Evolutionary conservation across 495 filamentous ascomycete genomes (phyloP).

Genomic region (Tuber calosporum): DNA sequence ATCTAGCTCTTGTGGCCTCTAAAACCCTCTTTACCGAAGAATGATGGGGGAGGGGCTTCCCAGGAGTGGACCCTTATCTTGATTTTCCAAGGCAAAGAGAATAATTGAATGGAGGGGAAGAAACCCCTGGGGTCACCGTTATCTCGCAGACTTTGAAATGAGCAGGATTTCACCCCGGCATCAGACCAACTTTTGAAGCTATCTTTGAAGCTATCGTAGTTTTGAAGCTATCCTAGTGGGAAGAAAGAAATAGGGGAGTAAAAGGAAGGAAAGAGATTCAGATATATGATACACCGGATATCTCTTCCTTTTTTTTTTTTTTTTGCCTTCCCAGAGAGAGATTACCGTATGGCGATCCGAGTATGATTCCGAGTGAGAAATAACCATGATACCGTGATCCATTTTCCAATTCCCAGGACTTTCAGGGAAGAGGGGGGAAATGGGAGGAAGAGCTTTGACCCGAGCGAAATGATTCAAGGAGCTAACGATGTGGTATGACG

Average conservation of each 20-base stretch:
- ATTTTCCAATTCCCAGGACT: neutral
- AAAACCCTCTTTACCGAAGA: neutral
- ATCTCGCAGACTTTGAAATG: neutral
- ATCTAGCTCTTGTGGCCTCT: neutral
- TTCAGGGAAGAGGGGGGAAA: neutral
- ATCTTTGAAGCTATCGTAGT: too few relatives aligned
- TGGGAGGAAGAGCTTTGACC: neutral
- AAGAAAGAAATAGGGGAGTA: too few relatives aligned
- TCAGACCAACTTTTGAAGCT: neutral
- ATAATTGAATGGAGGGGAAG: neutral
- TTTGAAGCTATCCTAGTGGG: too few relatives aligned
- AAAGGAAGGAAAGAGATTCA: too few relatives aligned
- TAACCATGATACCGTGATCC: neutral
- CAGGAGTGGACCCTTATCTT: neutral
- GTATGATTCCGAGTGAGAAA: neutral
- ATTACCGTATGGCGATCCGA: neutral
- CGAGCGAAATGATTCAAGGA: neutral
- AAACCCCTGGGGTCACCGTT: neutral
- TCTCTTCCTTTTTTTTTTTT: neutral
- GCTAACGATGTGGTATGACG: neutral
- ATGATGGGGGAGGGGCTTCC: neutral
- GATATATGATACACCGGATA: neutral
- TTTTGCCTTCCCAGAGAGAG: neutral
- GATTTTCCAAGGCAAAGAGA: neutral
- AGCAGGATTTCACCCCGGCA: neutral